Evolutionary conservation across 805 yeast genomes (phyloP).

Genomic region (Candida namnaoensis): DNA sequence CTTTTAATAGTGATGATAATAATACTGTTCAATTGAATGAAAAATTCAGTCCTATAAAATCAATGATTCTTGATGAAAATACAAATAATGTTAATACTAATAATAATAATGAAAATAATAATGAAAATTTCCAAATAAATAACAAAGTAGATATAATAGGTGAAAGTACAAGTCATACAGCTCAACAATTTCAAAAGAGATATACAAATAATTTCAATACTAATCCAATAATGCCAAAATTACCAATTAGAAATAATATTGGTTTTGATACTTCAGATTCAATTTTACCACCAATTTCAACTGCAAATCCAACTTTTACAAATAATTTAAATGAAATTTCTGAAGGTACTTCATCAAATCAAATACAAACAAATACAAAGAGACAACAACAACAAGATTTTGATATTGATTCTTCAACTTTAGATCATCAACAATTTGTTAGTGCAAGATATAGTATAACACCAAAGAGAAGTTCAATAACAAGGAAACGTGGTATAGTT

Average conservation of each 20-base stretch:
- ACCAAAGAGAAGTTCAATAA: slow-evolving; percentile 11
- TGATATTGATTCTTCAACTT: background rate
- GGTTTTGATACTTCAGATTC: slow-evolving; percentile 20
- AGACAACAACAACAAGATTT: background rate
- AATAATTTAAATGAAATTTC: background rate
- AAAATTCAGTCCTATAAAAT: slow-evolving; percentile 17
- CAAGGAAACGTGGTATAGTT: slow-evolving; percentile 3
- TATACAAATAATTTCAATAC: slow-evolving; percentile 5
- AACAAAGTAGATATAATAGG: slow-evolving; percentile 3
- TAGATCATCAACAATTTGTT: background rate
- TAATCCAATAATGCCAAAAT: slow-evolving; percentile 19
- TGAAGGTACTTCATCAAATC: slow-evolving; percentile 13
- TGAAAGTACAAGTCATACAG: slow-evolving; percentile 15
- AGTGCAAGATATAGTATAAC: slow-evolving; percentile 5
- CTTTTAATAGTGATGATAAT: background rate
- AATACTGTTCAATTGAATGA: slow-evolving; percentile 8
- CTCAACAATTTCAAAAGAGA: slow-evolving; percentile 9
- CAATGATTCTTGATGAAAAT: slow-evolving; percentile 1
- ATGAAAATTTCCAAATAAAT: background rate
- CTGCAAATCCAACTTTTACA: slow-evolving; percentile 13
- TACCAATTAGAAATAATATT: slow-evolving; percentile 2
- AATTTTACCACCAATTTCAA: slow-evolving; percentile 16
- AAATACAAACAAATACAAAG: slow-evolving; percentile 4
- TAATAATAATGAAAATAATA: background rate
- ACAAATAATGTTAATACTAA: background rate